Evolutionary conservation across 2,329 filamentous ascomycete genomes (phyloP).

Genomic region (Botrytis aclada): DNA sequence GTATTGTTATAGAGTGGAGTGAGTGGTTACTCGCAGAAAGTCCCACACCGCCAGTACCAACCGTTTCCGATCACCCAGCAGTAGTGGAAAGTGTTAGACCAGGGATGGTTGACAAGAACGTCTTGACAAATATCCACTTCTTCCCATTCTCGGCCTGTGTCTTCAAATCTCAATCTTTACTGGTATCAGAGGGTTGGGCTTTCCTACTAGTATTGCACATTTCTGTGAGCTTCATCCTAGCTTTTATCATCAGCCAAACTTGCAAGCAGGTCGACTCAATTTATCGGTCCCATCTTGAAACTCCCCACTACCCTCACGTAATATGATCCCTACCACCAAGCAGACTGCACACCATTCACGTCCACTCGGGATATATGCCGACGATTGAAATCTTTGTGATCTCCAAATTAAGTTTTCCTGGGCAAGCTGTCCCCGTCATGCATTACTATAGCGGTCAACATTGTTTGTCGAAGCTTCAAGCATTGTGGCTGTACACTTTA

Average conservation of each 20-base stretch:
- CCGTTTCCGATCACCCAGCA: neutral
- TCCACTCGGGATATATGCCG: neutral
- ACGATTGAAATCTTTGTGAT: neutral
- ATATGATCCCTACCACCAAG: neutral
- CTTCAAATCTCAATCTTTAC: neutral
- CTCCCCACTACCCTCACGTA: neutral
- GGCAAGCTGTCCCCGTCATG: neutral
- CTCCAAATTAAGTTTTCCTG: neutral
- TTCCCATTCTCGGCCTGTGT: neutral
- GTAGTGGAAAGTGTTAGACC: neutral
- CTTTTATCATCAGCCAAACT: neutral
- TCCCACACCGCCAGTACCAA: neutral
- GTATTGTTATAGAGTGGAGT: neutral
- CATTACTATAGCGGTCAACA: neutral
- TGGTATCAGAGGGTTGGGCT: neutral
- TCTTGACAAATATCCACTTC: neutral
- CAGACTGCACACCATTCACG: neutral
- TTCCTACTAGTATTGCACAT: neutral
- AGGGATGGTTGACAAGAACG: neutral
- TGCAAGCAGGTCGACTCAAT: neutral
- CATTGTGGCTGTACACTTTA: neutral
- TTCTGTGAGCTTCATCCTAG: neutral
- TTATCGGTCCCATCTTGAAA: neutral
- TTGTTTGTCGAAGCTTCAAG: neutral
- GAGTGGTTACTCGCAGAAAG: neutral